These are phyloP conservation scores for Arachnomyces sp. DNA, from an alignment of 2,329 filamentous ascomycete species.

Conservation along the genomic window DNA sequence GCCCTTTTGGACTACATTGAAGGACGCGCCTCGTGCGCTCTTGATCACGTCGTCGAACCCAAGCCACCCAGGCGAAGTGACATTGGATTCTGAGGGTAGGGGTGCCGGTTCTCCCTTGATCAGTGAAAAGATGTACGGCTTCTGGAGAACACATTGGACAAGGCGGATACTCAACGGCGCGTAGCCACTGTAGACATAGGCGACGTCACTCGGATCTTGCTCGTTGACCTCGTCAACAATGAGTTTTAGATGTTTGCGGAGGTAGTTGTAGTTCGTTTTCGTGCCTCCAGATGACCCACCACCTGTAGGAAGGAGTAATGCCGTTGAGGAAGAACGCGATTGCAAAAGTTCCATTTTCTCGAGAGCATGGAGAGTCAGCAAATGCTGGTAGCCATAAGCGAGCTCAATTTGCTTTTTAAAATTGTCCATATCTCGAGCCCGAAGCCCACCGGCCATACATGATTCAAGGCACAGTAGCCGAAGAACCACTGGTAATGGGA, in stretches of 20 bases:
- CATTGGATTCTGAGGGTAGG: conserved; percentile 40
- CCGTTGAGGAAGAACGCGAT: conserved; percentile 65
- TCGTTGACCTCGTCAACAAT: conserved; percentile 97
- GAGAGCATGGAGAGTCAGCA: conserved; percentile 77
- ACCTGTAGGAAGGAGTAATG: conserved; percentile 71
- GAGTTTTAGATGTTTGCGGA: conserved; percentile 76
- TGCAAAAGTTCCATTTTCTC: conserved; percentile 85
- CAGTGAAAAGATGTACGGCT: conserved; percentile 67
- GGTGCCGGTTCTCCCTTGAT: conserved; percentile 54
- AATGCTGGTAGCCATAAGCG: conserved; percentile 89
- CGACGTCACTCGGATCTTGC: conserved; percentile 83
- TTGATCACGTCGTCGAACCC: conserved; percentile 90
- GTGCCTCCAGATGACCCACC: conserved; percentile 51
- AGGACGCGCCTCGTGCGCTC: conserved; percentile 77
- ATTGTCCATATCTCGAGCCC: conserved; percentile 76
- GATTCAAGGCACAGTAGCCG: conserved; percentile 86
- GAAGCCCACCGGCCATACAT: conserved; percentile 79
- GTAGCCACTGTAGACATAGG: conserved; percentile 97
- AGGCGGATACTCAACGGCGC: conserved; percentile 85
- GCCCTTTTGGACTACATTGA: conserved; percentile 85
- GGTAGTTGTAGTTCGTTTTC: conserved; percentile 82
- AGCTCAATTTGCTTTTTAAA: conserved; percentile 84
- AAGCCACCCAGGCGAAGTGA: conserved; percentile 71
- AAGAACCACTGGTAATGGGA: conserved; percentile 71
- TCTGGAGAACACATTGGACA: conserved; percentile 87